Evolutionary conservation across 495 filamentous ascomycete species (phyloP).

Genomic region (Glonium stellatum): DNA sequence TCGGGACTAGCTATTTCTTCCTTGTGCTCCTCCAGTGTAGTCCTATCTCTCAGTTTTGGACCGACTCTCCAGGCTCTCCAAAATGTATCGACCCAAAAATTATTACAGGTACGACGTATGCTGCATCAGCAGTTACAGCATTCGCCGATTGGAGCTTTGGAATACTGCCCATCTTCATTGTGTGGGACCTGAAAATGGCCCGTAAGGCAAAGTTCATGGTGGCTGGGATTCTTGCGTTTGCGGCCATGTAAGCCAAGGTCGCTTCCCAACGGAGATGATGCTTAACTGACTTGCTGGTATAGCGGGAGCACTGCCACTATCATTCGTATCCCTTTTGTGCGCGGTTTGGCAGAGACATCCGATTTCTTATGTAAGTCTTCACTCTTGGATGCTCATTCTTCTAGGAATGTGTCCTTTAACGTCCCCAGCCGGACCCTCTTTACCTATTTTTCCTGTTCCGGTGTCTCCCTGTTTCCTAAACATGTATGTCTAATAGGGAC

Average conservation of each 20-base stretch:
- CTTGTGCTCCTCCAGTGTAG: conserved; percentile 42
- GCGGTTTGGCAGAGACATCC: conserved; percentile 25
- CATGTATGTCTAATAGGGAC: conserved; percentile 9
- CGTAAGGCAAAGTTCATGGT: conserved; percentile 18
- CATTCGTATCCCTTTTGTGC: conserved; percentile 38
- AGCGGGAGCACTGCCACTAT: conserved; percentile 40
- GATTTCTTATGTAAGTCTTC: conserved; percentile 32
- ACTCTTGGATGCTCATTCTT: not conserved
- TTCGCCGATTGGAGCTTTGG: conserved; percentile 39
- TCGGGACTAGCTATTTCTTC: conserved; percentile 37
- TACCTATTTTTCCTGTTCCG: not conserved
- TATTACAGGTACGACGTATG: conserved; percentile 33
- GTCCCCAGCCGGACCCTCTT: not conserved
- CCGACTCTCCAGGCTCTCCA: conserved; percentile 25
- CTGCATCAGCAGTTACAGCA: conserved; percentile 35
- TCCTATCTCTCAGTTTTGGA: conserved; percentile 36
- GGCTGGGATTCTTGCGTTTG: conserved; percentile 22
- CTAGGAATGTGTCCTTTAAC: not conserved
- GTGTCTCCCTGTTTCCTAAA: not conserved
- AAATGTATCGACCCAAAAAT: conserved; percentile 31
- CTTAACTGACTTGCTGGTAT: conserved; percentile 5
- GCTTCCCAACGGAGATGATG: not conserved
- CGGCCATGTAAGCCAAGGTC: conserved; percentile 15
- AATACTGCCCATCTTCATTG: conserved; percentile 38
- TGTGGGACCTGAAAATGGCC: conserved; percentile 39